phyloP scores from a whole-genome alignment of 306 rosid species.

The Rosa persica region DNA sequence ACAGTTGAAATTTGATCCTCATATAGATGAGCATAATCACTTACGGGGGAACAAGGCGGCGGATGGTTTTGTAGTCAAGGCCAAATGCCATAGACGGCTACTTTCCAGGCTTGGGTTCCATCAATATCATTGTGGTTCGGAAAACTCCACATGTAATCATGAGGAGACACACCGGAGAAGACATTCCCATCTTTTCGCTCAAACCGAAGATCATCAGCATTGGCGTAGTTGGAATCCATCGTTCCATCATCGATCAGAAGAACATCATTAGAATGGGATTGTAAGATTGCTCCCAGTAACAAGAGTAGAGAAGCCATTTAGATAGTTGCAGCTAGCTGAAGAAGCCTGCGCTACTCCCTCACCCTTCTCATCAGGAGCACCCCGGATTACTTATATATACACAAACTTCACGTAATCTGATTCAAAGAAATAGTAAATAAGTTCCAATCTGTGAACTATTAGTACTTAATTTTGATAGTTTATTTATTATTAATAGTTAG shows the following conservation, averaged over 20 bases:
- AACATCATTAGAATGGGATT: neutral
- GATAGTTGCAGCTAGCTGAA: neutral
- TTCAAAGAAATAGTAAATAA: no score
- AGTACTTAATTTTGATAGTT: neutral
- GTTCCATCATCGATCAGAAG: neutral
- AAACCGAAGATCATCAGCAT: neutral
- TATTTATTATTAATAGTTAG: neutral
- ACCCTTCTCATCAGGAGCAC: neutral
- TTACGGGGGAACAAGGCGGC: neutral
- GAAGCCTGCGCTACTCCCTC: neutral
- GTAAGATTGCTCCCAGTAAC: constrained; percentile 1
- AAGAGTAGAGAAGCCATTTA: constrained; percentile 9
- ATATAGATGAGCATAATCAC: neutral
- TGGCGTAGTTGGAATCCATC: neutral
- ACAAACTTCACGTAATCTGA: neutral
- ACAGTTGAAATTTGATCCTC: neutral
- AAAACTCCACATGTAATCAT: constrained; percentile 3
- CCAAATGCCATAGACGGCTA: constrained; percentile 2
- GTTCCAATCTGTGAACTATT: no score
- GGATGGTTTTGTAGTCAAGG: neutral
- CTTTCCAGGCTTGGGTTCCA: neutral
- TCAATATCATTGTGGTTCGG: neutral
- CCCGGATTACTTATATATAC: neutral
- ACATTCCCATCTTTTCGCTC: neutral
- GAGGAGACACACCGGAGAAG: neutral